phyloP scores from a whole-genome alignment of 495 filamentous ascomycete species.

The Hypoxylon perforatum region DNA sequence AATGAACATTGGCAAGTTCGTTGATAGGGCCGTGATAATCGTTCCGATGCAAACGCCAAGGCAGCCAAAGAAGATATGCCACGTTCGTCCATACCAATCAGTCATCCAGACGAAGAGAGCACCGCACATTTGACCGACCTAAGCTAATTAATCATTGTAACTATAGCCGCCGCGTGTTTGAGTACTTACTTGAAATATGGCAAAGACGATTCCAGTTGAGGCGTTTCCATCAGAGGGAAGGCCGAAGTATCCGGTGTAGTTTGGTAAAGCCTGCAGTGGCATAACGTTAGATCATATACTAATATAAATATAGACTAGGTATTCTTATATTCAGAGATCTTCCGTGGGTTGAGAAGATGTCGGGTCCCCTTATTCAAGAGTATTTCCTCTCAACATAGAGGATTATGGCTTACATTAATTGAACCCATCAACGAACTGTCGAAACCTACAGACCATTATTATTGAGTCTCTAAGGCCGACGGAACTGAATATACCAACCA shows the following conservation, averaged over 20 bases:
- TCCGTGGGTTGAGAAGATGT: too few species aligned
- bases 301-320: too few species aligned
- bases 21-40: conserved; percentile 52
- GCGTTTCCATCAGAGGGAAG: conserved; percentile 40
- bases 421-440: conserved; percentile 50
- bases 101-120: conserved; percentile 46
- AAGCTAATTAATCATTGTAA: neutral
- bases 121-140: conserved; percentile 47
- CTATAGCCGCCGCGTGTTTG: too few species aligned
- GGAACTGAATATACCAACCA: conserved; percentile 22
- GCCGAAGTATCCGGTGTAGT: conserved; percentile 45
- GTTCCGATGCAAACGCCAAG: conserved; percentile 73
- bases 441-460: conserved; percentile 36
- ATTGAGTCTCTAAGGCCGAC: neutral
- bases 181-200: conserved; percentile 47
- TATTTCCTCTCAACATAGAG: neutral
- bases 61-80: conserved; percentile 65
- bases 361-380: too few species aligned
- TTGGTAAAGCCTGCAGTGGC: conserved; percentile 39
- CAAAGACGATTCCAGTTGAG: conserved; percentile 48
- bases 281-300: neutral
- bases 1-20: conserved; percentile 64
- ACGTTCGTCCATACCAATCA: conserved; percentile 57
- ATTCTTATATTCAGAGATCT: too few species aligned
- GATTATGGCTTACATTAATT: conserved; percentile 41